phyloP scores from a whole-genome alignment of 1,284 basidiomycete genomes.

The Malassezia slooffiae region DNA sequence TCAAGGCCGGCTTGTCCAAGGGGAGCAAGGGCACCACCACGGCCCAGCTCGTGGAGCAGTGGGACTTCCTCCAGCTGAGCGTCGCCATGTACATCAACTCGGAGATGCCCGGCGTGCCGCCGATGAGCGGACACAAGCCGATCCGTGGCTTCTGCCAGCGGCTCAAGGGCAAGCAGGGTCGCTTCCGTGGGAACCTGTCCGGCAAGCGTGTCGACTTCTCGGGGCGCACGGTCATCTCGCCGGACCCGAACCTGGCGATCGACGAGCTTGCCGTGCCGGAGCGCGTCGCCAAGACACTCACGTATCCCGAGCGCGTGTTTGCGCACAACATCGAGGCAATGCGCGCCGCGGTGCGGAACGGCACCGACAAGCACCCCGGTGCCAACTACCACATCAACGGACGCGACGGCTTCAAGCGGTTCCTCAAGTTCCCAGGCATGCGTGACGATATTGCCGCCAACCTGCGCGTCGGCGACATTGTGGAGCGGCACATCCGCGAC shows the following conservation, averaged over 20 bases:
- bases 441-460: slow-evolving; percentile 55
- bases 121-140: slow-evolving; percentile 39
- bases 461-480: slow-evolving; percentile 70
- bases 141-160: slow-evolving; percentile 81
- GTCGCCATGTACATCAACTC: slow-evolving; percentile 99
- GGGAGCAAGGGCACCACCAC: slow-evolving; percentile 43
- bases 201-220: slow-evolving; percentile 99
- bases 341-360: slow-evolving; percentile 71
- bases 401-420: slow-evolving; percentile 62
- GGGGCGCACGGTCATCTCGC: slow-evolving; percentile 94
- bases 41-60: slow-evolving; percentile 61
- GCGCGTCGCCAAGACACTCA: slow-evolving; percentile 86
- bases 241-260: slow-evolving; percentile 93
- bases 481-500: slow-evolving; percentile 88
- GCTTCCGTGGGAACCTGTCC: slow-evolving; percentile 94
- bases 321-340: slow-evolving; percentile 75
- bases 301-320: slow-evolving; percentile 92
- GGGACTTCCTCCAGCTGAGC: slow-evolving; percentile 89
- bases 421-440: slow-evolving; percentile 41
- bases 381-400: slow-evolving; percentile 74
- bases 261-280: slow-evolving; percentile 79
- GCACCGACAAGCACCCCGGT: slow-evolving; percentile 82
- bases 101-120: slow-evolving; percentile 65
- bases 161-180: slow-evolving; percentile 95
- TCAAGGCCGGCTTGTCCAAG: slow-evolving; percentile 77